phyloP scores from a whole-genome alignment of 192 early-diverging fungal species.

The Coemansia sp. region DNA sequence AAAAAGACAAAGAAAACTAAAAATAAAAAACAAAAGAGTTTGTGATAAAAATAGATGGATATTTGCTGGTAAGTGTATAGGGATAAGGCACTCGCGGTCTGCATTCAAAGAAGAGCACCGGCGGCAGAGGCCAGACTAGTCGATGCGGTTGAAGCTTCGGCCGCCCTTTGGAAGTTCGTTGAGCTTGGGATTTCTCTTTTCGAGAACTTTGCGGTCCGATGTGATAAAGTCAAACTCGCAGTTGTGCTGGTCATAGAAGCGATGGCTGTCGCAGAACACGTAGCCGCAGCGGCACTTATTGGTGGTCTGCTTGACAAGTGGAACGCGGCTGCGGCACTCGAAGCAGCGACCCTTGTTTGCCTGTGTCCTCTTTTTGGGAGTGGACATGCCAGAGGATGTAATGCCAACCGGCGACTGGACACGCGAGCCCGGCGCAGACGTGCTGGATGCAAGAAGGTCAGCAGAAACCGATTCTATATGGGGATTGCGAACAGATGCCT shows the following conservation, averaged over 20 bases:
- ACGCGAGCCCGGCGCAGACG: constrained; percentile 27
- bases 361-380: constrained; percentile 55
- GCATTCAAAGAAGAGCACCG: background rate
- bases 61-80: background rate
- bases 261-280: constrained; percentile 75
- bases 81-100: background rate
- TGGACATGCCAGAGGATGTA: constrained; percentile 41
- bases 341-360: constrained; percentile 72
- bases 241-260: constrained; percentile 68
- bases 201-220: constrained; percentile 66
- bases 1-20: constrained; percentile 3
- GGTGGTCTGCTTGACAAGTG: constrained; percentile 72
- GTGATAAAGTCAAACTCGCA: constrained; percentile 80
- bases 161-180: constrained; percentile 75
- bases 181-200: constrained; percentile 74
- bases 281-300: constrained; percentile 79
- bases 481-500: constrained; percentile 16
- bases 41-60: constrained; percentile 3
- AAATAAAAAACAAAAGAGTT: constrained; percentile 8
- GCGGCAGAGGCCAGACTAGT: constrained; percentile 12
- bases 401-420: constrained; percentile 34
- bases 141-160: constrained; percentile 70
- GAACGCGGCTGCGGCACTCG: constrained; percentile 69
- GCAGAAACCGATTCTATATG: constrained; percentile 16
- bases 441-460: constrained; percentile 16